Base-by-base conservation (phyloP, 2,329 filamentous ascomycete genomes). In the Talaromyces sp. region DNA sequence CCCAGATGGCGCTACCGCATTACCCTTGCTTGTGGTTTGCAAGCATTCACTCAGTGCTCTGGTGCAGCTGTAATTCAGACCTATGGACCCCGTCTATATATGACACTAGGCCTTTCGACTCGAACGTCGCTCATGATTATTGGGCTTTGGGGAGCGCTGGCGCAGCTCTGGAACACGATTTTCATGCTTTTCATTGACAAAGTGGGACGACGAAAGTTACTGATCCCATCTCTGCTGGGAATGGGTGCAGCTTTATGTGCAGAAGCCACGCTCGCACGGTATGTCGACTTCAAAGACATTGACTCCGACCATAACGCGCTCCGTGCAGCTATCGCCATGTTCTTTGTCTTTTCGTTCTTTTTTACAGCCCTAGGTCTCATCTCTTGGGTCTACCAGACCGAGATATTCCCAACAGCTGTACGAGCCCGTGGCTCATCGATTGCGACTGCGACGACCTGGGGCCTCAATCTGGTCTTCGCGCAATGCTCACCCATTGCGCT, bases 71-170 rank as follows among this genome's bases (percentile, higher is more conserved):
- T 78, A 6, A 77, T 78, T 44, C 72, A 75, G 45, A 75, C 73
- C 54, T 77, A 78, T 40, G 71, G 74, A 3, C 68, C 73, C 0
- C 67, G 72, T 0, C 75, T 80, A 32, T 80, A 80, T 58, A 62
- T 66, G 11, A 69, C 74, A 3, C 69, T 80, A 0, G 76, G 77
- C 6, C 75, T 81, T 37, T 64, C 67, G 2, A 76, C 70, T 0
- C 72, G 72, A 7, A 76, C 71, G 1, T 77, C 78, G 0, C 71
- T 82, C 3, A 75, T 81, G 69, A 79, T 82, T 43, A 76, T 80
- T 54, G 80, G 79, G 3, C 75, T 82, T 56, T 79, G 74, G 59
- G 79, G 79, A 20, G 77, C 78, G 1, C 69, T 82, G 7, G 76
- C 78, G 0, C 77, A 77, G 27, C 64, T 79, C 19, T 81, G 76